Evolutionary conservation across 441 rosid species (phyloP), one percentile per base, ranked within the genome.

Genomic region (Adansonia rubrostipa): DNA sequence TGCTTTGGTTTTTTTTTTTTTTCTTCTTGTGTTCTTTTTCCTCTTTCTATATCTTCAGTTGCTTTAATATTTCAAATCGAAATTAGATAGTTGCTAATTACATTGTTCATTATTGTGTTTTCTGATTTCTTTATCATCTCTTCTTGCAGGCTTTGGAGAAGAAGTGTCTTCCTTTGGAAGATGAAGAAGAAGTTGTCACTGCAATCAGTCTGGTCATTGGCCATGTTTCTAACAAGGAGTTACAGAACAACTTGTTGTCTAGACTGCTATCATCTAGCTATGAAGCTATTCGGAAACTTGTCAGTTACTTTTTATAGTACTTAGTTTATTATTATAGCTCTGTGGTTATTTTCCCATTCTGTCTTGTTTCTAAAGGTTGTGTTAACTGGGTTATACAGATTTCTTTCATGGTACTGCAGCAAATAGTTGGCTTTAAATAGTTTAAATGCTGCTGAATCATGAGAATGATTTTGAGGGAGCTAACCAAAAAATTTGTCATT

Each of bases 241-340:
- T 92, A 65, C 90, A 92, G 87, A 91, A 86, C 85, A 92, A 87
- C 80, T 88, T 94, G 80, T 83, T 94, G 80, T 89, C 89, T 69
- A 92, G 90, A 84, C 81, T 94, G 85, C 97, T 96, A 74, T 92
- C 99, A 40, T 84, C 97, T 76, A 91, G 97, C 84, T 92, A 89
- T 86, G 97, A 88, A 80, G 92, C 94, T 78, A 86, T 96, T 68
- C 86, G 91, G 60, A 92, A 89, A 85, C 97, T 96, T 73, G 99
- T 96, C 85, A 92, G 97, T 84, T 60, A 15, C 40, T 57, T 54
- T 73, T 36, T 66, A 51, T 82, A 36, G 53, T 73, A 45, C 71
- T 33, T 66, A 50, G 62, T 24, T 61, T 74, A 15, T 69, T 66
- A 5, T 54, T 28, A 9, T 51, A 9, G 63, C 60, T 40, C 9